A percentile compares a stretch with the other conserved stretches of the same genome.
phyloP scores from a whole-genome alignment of 768 basidiomycete genomes.

The Trametes cubensis region DNA sequence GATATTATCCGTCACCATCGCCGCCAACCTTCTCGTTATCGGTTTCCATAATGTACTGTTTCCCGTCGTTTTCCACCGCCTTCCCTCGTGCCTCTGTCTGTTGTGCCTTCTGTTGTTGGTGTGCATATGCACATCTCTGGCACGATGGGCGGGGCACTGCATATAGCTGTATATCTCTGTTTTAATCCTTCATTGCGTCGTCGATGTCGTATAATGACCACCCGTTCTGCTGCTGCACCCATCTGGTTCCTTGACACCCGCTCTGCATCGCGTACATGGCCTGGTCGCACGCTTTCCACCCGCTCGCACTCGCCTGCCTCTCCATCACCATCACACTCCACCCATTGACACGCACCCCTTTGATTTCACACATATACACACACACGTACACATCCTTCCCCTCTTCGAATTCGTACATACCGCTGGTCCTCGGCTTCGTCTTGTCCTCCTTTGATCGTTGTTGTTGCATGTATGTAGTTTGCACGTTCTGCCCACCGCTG shows the following conservation, averaged over 20 bases:
- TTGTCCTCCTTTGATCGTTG: neutral
- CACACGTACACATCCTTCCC: no score
- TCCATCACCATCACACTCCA: neutral
- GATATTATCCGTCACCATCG: constrained; percentile 4
- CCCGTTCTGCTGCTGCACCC: neutral
- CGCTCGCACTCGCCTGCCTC: neutral
- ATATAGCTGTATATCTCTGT: constrained; percentile 10
- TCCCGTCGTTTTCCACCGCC: neutral
- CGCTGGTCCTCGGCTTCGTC: neutral
- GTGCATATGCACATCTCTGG: no score
- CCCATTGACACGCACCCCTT: neutral
- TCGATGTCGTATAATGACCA: constrained; percentile 5
- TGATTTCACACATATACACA: neutral
- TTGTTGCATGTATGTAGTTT: constrained; percentile 7
- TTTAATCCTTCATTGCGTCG: neutral
- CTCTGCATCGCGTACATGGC: constrained; percentile 4
- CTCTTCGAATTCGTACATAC: neutral
- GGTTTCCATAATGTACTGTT: constrained; percentile 6
- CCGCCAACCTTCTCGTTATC: neutral
- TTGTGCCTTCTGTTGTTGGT: neutral
- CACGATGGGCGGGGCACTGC: neutral
- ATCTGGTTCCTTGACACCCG: neutral
- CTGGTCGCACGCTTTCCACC: neutral
- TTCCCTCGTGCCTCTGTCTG: neutral
- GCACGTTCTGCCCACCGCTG: neutral